Evolutionary conservation across 176 grass and related monocot genomes (phyloP), one percentile per base, ranked within the genome.

Genomic region (Leersia perrieri): DNA sequence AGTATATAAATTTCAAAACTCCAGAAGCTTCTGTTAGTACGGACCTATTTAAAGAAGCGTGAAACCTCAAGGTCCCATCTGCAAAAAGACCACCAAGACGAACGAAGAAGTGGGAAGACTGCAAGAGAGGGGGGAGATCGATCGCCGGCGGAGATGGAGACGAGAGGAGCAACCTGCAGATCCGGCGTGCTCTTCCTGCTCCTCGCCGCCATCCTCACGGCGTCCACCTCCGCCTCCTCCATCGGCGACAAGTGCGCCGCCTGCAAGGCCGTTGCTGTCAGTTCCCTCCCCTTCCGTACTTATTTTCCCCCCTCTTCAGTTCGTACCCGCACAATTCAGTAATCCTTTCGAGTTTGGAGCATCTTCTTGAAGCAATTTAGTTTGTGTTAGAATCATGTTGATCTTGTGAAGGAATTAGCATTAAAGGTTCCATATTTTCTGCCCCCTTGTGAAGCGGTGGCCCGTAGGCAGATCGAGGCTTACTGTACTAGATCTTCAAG

Each of bases 171-270:
- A 64, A 33, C 58, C 75, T 9, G 11, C 66, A 83, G 86, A 91
- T 91, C 80, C 86, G 18, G 58, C 27, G 39, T 2, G 65, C 27
- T 84, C 55, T 33, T 82, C 55, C 38, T 82, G 0, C 20, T 91
- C 63, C 60, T 94, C 28, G 3, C 61, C 65, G 32, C 42, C 60
- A 3, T 88, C 11, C 71, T 70, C 10, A 20, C 82, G 0, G 73
- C 75, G 39, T 35, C 60, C 12, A 60, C 79, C 49, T 87, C 85
- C 16, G 70, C 91, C 72, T 87, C 83, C 16, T 83, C 86, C 60
- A 92, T 98, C 58, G 92, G 87, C 11, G 90, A 98, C 83, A 94
- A 91, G 73, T 98, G 92, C 78, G 90, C 83, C 30, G 95, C 95
- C 67, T 98, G 95, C 90, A 90, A 87, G 44, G 95, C 92, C 39